These are phyloP conservation scores for Quercus berberidifolia DNA, from an alignment of 306 rosid species.

Conservation along the genomic window DNA sequence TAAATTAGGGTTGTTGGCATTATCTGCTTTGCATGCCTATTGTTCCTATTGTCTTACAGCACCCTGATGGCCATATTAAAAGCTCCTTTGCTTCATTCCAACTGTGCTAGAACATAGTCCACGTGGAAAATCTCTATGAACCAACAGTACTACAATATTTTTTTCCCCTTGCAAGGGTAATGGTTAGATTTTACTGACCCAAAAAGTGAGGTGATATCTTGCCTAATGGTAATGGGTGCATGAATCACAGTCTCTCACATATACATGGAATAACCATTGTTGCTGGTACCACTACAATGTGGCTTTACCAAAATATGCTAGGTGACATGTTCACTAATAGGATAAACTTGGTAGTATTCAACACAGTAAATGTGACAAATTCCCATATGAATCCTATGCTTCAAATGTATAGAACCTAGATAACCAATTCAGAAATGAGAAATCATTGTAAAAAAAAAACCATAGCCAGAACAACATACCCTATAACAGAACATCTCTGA, in stretches of 20 bases:
- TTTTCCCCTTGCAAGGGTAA: neutral
- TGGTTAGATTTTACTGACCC: neutral
- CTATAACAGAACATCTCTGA: slow-evolving; percentile 12
- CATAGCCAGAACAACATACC: slow-evolving; percentile 29
- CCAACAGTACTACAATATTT: neutral
- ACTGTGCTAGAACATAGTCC: no score
- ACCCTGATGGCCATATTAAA: no score
- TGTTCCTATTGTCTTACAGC: no score
- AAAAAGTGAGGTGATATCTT: neutral
- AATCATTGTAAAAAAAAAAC: neutral
- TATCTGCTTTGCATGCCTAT: no score
- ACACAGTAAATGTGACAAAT: neutral
- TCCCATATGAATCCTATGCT: neutral
- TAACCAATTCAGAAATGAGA: neutral
- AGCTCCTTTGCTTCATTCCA: no score
- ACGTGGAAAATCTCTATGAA: no score
- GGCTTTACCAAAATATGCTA: neutral
- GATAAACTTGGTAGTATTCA: neutral
- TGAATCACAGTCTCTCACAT: neutral
- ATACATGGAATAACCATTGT: neutral
- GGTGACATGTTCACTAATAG: neutral
- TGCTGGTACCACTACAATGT: neutral
- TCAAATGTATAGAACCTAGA: neutral
- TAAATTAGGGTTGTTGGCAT: no score
- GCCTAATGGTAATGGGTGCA: neutral